Base-by-base conservation (phyloP, 2,329 filamentous ascomycete genomes). In the Endothia cerciana region DNA sequence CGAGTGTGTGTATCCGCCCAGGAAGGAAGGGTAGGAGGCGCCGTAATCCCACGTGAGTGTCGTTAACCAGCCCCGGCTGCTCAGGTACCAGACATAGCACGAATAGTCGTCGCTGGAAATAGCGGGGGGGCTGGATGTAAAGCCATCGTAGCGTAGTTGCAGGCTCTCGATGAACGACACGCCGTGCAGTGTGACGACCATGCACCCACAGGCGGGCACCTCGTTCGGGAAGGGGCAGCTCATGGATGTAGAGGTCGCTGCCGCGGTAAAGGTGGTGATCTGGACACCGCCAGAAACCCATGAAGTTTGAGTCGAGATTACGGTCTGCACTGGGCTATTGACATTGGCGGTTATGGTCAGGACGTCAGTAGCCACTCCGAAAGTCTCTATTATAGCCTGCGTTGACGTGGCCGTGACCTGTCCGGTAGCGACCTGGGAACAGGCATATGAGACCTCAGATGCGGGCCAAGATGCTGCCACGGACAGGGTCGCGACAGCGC, bases 31-130 rank as follows among this genome's bases (percentile, higher is more conserved):
- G 55, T 36, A 36, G 4, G 55, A 57, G 4, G 38, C 55, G 15
- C 55, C 55, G 4, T 36, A 57, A 15, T 57, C 19, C 38, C 38
- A 40, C 17, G 55, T 57, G 7, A 57, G 55, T 15, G 55, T 40
- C 22, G 30, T 40, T 17, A 57, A 28, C 38, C 30, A 36, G 30
- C 55, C 55, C n/a, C 38, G 30, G 55, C 55, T 36, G 55, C 55
- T 57, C 1, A 57, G 55, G 38, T 57, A 57, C 55, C 55, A 57
- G 28, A 57, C 36, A 5, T 57, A 57, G 55, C 55, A 25, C 1
- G 30, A 4, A 25, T 36, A 57, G 19, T 56, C 33, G 41, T 45
- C 41, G 41, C 19, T 30, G 51, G 51, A 17, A 28, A 57, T 36
- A 13, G 38, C 30, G 30, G 30, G n/a, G 6, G 55, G 55, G 7